Evolutionary conservation across 306 rosid genomes (phyloP), one percentile per base, ranked within the genome.

Genomic region (Cercis canadensis): DNA sequence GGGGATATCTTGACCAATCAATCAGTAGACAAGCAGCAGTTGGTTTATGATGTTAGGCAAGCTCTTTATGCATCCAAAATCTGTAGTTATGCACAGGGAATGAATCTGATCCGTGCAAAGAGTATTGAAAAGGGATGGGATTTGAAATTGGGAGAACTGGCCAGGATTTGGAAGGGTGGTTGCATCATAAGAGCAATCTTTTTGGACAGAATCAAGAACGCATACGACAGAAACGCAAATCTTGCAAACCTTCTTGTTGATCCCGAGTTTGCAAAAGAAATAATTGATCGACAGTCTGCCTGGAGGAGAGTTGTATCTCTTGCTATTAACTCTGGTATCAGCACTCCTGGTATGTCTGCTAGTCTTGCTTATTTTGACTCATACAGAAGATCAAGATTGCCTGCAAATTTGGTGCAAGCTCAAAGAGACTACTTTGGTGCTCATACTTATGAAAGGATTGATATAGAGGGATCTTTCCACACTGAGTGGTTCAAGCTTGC

Each of bases 401-500:
- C 98, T 0, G 96, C 98, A 52, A 92, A 92, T 76, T 75, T 89
- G 87, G 96, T 92, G 77, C 96, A 92, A 88, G 98, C 98, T 69
- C 98, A 92, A 50, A 70, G 98, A 41, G 98, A 92, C 82, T 92
- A 92, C 79, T 92, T 89, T 16, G 96, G 98, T 51, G 98, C 98
- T 65, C 98, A 92, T 76, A 92, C 98, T 17, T 89, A 89, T 62
- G 92, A 92, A 80, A 83, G 96, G 82, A 72, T 69, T 57, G 98
- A 89, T 33, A 24, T 61, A 0, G 92, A 87, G 39, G 96, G 98
- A n/a, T 75, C 95, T 31, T 92, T 83, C 89, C 98, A 92, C 51
- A 89, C 98, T 7, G 96, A 92, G 69, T 92, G 98, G 98, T 92
- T 89, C 95, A 89, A 87, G 90, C 84, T 92, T 44, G 92, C 96